These are phyloP conservation scores for Raffaelea albimanens DNA, from an alignment of 2,329 filamentous ascomycete genomes.

Conservation along the genomic window DNA sequence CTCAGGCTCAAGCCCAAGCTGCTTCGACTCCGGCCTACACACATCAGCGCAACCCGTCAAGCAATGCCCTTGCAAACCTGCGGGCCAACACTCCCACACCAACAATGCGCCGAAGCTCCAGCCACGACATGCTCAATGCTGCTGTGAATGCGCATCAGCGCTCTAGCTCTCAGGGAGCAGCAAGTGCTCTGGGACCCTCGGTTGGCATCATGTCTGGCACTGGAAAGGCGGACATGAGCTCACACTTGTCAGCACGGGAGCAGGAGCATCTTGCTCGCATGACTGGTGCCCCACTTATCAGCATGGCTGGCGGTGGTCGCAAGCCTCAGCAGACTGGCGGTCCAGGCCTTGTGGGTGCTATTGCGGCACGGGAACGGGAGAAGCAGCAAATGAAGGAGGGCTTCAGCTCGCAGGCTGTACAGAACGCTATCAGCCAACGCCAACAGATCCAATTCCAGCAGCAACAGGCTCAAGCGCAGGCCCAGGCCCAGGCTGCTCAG, in stretches of 20 bases:
- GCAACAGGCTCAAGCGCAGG: conserved; percentile 18
- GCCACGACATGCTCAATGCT: conserved; percentile 27
- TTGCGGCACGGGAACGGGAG: conserved; percentile 72
- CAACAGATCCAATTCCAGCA: conserved; percentile 34
- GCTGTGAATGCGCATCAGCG: conserved; percentile 34
- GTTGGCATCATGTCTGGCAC: conserved; percentile 26
- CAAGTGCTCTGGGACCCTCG: conserved; percentile 30
- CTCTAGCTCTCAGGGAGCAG: conserved; percentile 51
- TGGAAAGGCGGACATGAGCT: conserved; percentile 23
- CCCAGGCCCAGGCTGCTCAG: conserved; percentile 9
- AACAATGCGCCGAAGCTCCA: conserved; percentile 29
- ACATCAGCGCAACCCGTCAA: conserved; percentile 51
- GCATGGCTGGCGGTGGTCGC: conserved; percentile 48
- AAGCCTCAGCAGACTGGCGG: conserved; percentile 36
- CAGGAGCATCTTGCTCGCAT: conserved; percentile 81
- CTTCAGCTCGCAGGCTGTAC: conserved; percentile 59
- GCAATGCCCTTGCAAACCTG: conserved; percentile 32
- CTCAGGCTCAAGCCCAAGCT: conserved; percentile 29
- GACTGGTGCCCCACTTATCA: conserved; percentile 68
- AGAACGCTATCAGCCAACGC: conserved; percentile 61
- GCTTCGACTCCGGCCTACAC: conserved; percentile 42
- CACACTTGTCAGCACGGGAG: conserved; percentile 71
- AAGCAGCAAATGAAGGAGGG: conserved; percentile 62
- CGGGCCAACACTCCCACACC: conserved; percentile 32
- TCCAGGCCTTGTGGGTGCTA: conserved; percentile 65